Evolutionary conservation across 2,329 filamentous ascomycete genomes (phyloP).

Genomic region (Cladorrhinum sp.): DNA sequence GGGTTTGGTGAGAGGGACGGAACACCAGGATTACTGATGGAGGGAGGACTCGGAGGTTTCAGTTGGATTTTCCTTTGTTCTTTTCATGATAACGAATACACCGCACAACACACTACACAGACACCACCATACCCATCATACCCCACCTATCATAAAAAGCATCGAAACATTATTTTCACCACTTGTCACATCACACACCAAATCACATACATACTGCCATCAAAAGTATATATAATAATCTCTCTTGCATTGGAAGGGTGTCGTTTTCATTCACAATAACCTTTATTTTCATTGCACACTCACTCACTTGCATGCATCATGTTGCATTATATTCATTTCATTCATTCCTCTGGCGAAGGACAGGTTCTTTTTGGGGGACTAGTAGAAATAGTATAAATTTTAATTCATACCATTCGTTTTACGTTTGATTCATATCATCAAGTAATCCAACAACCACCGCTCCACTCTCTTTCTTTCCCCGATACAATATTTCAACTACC

Average conservation of each 20-base stretch:
- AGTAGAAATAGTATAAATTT: too few species aligned
- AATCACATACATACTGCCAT: background rate
- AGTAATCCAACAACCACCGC: too few species aligned
- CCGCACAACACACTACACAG: background rate
- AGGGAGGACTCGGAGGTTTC: background rate
- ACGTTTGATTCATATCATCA: too few species aligned
- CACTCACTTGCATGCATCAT: too few species aligned
- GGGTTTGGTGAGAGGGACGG: background rate
- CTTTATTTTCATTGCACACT: too few species aligned
- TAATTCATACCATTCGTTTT: too few species aligned
- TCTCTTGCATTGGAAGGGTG: background rate
- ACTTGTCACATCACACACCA: background rate
- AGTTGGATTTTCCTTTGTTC: slow-evolving; percentile 1
- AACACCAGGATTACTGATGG: background rate
- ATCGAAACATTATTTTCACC: background rate
- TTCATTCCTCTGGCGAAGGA: too few species aligned
- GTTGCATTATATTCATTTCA: too few species aligned
- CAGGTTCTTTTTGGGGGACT: too few species aligned
- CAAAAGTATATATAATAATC: background rate
- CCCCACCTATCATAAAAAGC: background rate
- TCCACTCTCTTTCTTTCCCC: too few species aligned
- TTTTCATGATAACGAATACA: background rate
- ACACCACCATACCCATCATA: background rate
- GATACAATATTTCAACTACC: too few species aligned
- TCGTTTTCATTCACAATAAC: too few species aligned